These are phyloP conservation scores for Aureobasidium vineae DNA, from an alignment of 2,329 filamentous ascomycete genomes.

Conservation along the genomic window DNA sequence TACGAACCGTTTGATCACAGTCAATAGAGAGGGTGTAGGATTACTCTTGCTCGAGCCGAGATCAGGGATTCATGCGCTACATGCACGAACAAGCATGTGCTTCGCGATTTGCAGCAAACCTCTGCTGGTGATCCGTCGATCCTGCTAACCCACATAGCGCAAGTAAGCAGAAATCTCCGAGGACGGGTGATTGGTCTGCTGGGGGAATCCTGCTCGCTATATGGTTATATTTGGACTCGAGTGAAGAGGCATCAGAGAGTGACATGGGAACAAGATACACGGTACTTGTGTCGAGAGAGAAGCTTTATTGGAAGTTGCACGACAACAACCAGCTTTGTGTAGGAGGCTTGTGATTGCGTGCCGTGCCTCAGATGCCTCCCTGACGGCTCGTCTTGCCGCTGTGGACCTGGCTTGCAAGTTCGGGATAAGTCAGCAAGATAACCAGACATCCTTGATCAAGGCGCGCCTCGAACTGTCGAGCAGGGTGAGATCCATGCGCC, in stretches of 20 bases:
- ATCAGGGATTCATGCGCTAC: background rate
- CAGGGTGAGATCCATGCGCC: background rate
- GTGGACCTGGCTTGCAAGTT: constrained; percentile 1
- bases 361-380: constrained; percentile 10
- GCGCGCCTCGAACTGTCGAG: background rate
- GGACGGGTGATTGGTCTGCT: constrained; percentile 5
- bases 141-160: constrained; percentile 11
- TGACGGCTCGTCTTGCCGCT: constrained; percentile 5
- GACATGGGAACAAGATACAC: constrained; percentile 13
- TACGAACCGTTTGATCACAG: background rate
- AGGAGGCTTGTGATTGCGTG: constrained; percentile 2
- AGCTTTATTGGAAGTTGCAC: constrained; percentile 10
- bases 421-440: constrained; percentile 12
- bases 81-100: constrained; percentile 22
- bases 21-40: background rate
- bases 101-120: constrained; percentile 3
- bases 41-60: constrained; percentile 1
- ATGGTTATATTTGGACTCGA: constrained; percentile 19
- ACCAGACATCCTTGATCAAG: background rate
- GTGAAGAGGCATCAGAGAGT: background rate
- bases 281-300: constrained; percentile 20
- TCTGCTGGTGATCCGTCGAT: constrained; percentile 22
- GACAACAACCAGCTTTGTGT: background rate
- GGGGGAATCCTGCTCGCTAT: background rate
- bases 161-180: constrained; percentile 23